Base-by-base conservation (phyloP, 176 grass and related monocot genomes). In the Zea mays region DNA sequence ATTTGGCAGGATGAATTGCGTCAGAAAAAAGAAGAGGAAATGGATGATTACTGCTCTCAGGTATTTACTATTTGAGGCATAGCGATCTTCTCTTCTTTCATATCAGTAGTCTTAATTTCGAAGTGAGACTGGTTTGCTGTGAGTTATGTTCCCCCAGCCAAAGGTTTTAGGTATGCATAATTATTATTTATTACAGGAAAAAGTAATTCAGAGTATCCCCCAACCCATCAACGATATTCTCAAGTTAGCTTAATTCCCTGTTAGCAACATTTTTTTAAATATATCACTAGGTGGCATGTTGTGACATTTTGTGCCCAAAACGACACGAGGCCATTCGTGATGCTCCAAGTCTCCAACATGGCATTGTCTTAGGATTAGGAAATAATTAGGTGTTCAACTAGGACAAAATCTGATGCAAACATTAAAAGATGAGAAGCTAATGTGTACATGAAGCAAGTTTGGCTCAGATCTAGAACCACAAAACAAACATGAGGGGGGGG, bases 41-140 rank as follows among this genome's bases (percentile, higher is more conserved):
- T 90, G 83, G 91, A 97, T 84, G 91, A 97, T 77, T 97, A 97
- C 81, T 97, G 94, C 76, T 97, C 94, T 82, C 94, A 97, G 94
- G 94, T 90, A 84, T 69, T 84, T 41, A 46, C 34, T 71, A 40
- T 62, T 50, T 71, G 39, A 71, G 58, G 27, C 19, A 50, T 57
- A 38, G 36, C 34, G 10, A 7, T 16, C 34, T 54, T 72, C 9
- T 65, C 40, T 62, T 45, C 47, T 40, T 64, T 7, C 15, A 36
- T 20, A 51, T 81, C 39, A 4, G 21, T 58, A 37, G 8, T 45
- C 16, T n/a, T 27, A 75, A 68, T 68, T 27, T 43, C 10, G n/a
- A 73, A 36, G 4, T 56, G 36, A 16, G 37, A 43, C 13, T 74
- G 44, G 39, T 46, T n/a, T n/a, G n/a, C 38, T 39, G 38, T 39